Conservation (phyloP, 179 eudicot species). For the Beta lomatogona region DNA sequence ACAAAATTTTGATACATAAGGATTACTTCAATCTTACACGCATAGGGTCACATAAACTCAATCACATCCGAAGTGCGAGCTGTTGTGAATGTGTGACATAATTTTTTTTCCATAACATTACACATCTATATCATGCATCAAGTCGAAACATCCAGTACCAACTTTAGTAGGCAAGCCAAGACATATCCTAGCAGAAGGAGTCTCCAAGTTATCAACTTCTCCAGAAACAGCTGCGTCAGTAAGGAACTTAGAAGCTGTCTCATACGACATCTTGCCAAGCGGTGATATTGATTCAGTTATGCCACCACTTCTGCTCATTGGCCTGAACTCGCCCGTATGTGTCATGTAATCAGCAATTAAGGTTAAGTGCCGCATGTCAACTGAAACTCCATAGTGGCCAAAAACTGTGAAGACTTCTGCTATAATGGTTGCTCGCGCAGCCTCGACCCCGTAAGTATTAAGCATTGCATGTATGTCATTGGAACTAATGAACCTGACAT, state of each 20-base stretch:
- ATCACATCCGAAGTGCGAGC: neutral
- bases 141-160: slow-evolving; percentile 92
- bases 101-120: neutral
- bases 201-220: slow-evolving; percentile 66
- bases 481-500: slow-evolving; percentile 60
- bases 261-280: slow-evolving; percentile 80
- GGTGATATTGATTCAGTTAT: slow-evolving; percentile 77
- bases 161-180: slow-evolving; percentile 93
- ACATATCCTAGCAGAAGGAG: slow-evolving; percentile 85
- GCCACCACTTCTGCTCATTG: slow-evolving; percentile 86
- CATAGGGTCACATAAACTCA: neutral
- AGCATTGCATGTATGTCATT: slow-evolving; percentile 74
- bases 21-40: neutral
- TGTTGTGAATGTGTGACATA: neutral
- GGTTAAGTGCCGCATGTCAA: slow-evolving; percentile 82
- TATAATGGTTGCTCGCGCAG: slow-evolving; percentile 77
- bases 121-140: slow-evolving; percentile 67
- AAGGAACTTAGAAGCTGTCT: slow-evolving; percentile 85
- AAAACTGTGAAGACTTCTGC: slow-evolving; percentile 82
- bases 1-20: neutral
- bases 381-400: slow-evolving; percentile 76
- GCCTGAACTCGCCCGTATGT: slow-evolving; percentile 70
- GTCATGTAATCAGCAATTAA: slow-evolving; percentile 94
- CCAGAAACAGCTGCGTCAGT: slow-evolving; percentile 71
- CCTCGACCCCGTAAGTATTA: slow-evolving; percentile 85